A percentile compares a stretch with the other conserved stretches of the same genome.
These are phyloP conservation scores for Trypanosoma conorhini DNA, from an alignment of 208 protist species.

Conservation along the genomic window DNA sequence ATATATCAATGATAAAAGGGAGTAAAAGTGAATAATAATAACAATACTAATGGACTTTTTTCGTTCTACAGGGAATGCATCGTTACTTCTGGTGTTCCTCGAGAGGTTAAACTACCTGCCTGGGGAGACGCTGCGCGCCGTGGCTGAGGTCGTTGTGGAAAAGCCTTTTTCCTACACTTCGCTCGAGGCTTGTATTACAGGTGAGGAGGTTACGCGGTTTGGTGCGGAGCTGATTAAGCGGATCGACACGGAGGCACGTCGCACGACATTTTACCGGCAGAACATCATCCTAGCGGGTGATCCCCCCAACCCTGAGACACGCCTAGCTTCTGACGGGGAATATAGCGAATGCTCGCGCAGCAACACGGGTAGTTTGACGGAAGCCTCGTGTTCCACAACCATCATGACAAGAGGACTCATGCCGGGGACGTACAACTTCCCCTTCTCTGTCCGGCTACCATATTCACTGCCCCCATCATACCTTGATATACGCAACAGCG, in stretches of 20 bases:
- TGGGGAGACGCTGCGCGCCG: conserved; percentile 46
- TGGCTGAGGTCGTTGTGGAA: conserved; percentile 50
- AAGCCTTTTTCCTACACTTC: conserved; percentile 31
- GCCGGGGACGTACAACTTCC: conserved; percentile 69
- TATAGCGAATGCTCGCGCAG: conserved; percentile 8
- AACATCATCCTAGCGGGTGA: conserved; percentile 33
- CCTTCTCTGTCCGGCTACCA: conserved; percentile 56
- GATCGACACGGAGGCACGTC: conserved; percentile 39
- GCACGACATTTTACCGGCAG: conserved; percentile 58
- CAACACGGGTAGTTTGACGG: neutral
- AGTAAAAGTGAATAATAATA: neutral
- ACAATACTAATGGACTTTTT: conserved; percentile 17
- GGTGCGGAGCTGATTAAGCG: conserved; percentile 29
- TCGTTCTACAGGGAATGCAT: conserved; percentile 4
- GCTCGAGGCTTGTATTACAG: conserved; percentile 44
- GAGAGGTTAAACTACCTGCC: conserved; percentile 38
- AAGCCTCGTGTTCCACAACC: neutral
- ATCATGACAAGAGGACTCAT: conserved; percentile 24
- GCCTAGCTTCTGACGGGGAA: neutral
- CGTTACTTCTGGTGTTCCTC: conserved; percentile 40
- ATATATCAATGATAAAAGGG: conserved; percentile 13
- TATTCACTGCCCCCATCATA: conserved; percentile 48
- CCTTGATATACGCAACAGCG: conserved; percentile 28
- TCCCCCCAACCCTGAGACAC: conserved; percentile 1
- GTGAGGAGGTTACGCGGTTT: conserved; percentile 36